Base-by-base conservation (phyloP, 2,329 filamentous ascomycete genomes). In the Apiospora aurea region DNA sequence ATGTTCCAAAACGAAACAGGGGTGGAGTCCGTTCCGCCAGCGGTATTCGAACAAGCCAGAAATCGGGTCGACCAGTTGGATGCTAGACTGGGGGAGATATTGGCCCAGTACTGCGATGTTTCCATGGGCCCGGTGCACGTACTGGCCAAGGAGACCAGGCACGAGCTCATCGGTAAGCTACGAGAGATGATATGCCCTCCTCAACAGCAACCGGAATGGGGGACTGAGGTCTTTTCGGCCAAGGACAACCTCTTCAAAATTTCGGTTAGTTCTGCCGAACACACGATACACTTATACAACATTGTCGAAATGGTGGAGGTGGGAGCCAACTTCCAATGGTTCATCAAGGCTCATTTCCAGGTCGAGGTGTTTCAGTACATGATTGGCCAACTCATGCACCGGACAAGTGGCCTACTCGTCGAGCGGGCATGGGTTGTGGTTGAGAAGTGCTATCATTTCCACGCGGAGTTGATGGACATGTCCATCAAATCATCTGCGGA, bases 201-300 rank as follows among this genome's bases (percentile, higher is more conserved):
- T 73, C 81, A 80, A 49, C 82, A 86, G 26, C 84, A 85, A 61
- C 82, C 85, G 0, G 86, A 88, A 75, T 87, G 83, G 80, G 84
- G 84, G 11, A 84, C 82, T 1, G 87, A 90, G 74, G 83, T 88
- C 11, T 82, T 83, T 46, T 83, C 82, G 26, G 79, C 83, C 26
- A 84, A 85, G 66, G 88, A 90, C 76, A 87, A 88, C 70, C 79
- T 89, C 10, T 90, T 90, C 82, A 87, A 87, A 75, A 81, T 90
- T 18, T 83, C 88, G 1, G 76, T 90, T 29, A 82, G 84, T 57
- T 81, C 84, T 41, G 82, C 85, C 24, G 86, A 89, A 75, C 83
- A 87, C 73, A 85, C 85, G 70, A 77, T 85, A 13, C 80, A 80
- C 11, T 80, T 85, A 16, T 87, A 87, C 74, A 78, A 82, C 38